Conservation (phyloP, 306 rosid genomes). For the Spatholobus suberectus region DNA sequence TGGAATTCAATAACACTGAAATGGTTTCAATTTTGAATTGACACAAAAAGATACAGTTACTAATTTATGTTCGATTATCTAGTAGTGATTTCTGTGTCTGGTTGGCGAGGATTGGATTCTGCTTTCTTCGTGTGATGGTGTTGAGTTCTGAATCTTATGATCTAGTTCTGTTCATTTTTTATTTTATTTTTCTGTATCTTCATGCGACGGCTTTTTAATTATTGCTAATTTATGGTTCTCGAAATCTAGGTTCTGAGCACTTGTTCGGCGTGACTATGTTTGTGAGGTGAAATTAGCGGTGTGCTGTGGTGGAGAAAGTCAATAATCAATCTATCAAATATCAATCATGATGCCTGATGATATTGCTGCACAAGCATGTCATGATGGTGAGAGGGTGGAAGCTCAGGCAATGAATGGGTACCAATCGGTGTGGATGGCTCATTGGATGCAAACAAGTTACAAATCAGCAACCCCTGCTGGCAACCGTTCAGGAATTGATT, state of each 20-base stretch:
- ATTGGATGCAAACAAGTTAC: slow-evolving; percentile 58
- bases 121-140: slow-evolving; percentile 33
- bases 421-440: slow-evolving; percentile 77
- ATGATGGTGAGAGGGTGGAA: slow-evolving; percentile 45
- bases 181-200: slow-evolving; percentile 22
- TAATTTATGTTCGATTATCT: not conserved
- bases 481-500: slow-evolving; percentile 35
- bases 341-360: slow-evolving; percentile 58
- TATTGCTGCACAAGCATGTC: slow-evolving; percentile 34
- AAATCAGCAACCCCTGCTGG: slow-evolving; percentile 51
- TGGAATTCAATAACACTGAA: not conserved
- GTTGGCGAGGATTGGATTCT: not conserved
- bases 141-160: slow-evolving; percentile 4
- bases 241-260: slow-evolving; percentile 1
- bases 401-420: slow-evolving; percentile 47
- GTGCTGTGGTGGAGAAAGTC: not conserved
- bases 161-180: slow-evolving; percentile 34
- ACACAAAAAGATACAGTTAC: not conserved
- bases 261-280: slow-evolving; percentile 12
- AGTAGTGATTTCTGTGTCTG: slow-evolving; percentile 1
- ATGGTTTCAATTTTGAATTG: not conserved
- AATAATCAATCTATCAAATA: not conserved
- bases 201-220: slow-evolving; percentile 8
- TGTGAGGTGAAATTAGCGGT: slow-evolving; percentile 32
- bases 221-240: not conserved